Base-by-base conservation (phyloP, 2,329 filamentous ascomycete genomes). In the Fusarium hostae region DNA sequence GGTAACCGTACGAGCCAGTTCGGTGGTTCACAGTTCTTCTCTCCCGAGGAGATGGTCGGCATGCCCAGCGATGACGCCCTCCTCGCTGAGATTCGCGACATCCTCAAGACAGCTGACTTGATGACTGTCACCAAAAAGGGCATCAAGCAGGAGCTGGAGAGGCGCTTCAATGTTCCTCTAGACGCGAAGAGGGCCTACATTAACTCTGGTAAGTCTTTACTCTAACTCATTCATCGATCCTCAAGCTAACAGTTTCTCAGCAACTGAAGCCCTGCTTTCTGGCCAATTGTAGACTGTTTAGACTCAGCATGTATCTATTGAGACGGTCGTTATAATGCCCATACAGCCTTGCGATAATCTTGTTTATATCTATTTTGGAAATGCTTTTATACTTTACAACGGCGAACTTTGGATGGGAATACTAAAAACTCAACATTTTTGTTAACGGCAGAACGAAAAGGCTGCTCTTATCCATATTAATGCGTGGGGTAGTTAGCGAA, bases 81-180 rank as follows among this genome's bases (percentile, higher is more conserved):
- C 54, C 85, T 99, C 70, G 91, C 94, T 0, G 96, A 99, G 86
- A 99, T 99, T 76, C 89, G 96, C 56, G 94, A 98, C 78, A 97
- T 99, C 71, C 85, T 99, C 69, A 89, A 91, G 75, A 97, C 92
- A 16, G 95, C 94, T 4, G 96, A 99, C 83, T 84, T 99, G 78
- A 99, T 99, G 96, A 95, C 90, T 8, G 94, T 99, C 45, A 99
- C 96, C 73, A 99, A 99, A 90, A 99, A 99, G 89, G 94, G 93
- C 76, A 93, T 99, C 82, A 98, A 98, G 87, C 84, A 89, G 75
- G 96, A 99, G 84, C 84, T 99, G 63, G 96, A 99, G 86, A 90
- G 90, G 78, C 89, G 95, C 70, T 99, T 99, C 78, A 93, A 93
- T 68, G 91, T 97, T 70, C 89, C 91, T 65, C 87, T 99, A 65